Evolutionary conservation across 306 rosid species (phyloP).

Genomic region (Cotoneaster glaucophyllus): DNA sequence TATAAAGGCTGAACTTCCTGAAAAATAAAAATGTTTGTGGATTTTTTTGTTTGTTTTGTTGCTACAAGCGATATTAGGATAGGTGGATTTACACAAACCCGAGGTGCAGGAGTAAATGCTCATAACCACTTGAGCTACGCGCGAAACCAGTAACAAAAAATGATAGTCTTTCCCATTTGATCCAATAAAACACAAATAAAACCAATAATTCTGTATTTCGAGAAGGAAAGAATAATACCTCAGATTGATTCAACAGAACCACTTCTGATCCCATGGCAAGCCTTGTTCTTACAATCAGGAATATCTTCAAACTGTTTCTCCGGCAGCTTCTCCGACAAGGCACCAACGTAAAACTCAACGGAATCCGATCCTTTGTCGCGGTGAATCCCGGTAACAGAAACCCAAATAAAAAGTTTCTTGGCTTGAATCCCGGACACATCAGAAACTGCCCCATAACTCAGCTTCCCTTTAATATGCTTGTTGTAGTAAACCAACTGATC

Average conservation of each 20-base stretch:
- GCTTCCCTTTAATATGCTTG: conserved; percentile 38
- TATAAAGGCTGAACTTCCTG: background rate
- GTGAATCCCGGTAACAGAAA: conserved; percentile 51
- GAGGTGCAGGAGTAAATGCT: background rate
- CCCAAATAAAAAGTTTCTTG: conserved; percentile 54
- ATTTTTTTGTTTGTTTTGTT: background rate
- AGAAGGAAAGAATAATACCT: conserved; percentile 11
- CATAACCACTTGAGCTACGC: background rate
- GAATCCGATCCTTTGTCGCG: conserved; percentile 24
- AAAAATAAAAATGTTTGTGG: background rate
- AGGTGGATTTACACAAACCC: background rate
- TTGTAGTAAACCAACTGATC: conserved; percentile 46
- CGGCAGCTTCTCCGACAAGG: conserved; percentile 51
- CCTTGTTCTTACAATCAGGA: conserved; percentile 35
- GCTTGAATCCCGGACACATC: conserved; percentile 66
- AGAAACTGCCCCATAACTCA: conserved; percentile 41
- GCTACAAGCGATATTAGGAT: background rate
- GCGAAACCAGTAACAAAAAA: background rate
- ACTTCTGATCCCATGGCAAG: background rate
- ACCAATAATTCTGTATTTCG: background rate
- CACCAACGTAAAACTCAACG: conserved; percentile 52
- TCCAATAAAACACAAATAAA: background rate
- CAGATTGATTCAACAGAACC: conserved; percentile 8
- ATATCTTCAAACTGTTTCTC: conserved; percentile 35
- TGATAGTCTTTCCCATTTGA: background rate